Conservation (phyloP, 2,329 filamentous ascomycete genomes). For the Pleochaeta shiraiana region DNA sequence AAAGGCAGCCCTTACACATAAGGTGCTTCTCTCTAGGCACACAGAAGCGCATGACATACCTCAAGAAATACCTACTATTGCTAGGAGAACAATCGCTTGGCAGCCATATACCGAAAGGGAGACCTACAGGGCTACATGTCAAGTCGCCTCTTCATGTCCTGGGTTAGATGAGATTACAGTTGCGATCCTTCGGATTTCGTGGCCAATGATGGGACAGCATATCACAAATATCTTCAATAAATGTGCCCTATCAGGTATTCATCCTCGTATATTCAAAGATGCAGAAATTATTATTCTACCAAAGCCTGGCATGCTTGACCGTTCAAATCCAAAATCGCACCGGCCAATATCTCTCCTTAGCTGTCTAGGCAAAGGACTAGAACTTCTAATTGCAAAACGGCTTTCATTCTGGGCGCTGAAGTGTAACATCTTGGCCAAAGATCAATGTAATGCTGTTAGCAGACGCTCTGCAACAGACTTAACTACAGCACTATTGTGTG, state of each 20-base stretch:
- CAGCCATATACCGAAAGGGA: not conserved
- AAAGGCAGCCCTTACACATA: too few relatives aligned
- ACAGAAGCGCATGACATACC: too few relatives aligned
- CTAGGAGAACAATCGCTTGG: not conserved
- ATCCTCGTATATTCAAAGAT: not conserved
- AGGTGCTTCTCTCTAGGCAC: too few relatives aligned
- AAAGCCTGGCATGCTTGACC: not conserved
- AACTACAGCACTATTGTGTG: not conserved
- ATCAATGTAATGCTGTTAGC: not conserved
- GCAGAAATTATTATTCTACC: not conserved
- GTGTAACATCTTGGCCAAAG: not conserved
- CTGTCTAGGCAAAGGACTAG: not conserved
- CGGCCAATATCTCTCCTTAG: not conserved
- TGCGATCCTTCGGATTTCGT: not conserved
- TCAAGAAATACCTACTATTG: too few relatives aligned
- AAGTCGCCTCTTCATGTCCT: not conserved
- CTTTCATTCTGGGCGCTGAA: not conserved
- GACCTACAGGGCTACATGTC: not conserved
- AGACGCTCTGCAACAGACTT: not conserved
- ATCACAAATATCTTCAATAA: not conserved
- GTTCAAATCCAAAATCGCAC: not conserved
- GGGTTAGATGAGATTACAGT: not conserved
- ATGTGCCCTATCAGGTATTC: not conserved
- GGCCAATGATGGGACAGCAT: not conserved
- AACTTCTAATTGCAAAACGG: not conserved